A percentile compares a stretch with the other conserved stretches of the same genome.
phyloP scores from a whole-genome alignment of 2,329 filamentous ascomycete species.

The Xylariaceae sp. region DNA sequence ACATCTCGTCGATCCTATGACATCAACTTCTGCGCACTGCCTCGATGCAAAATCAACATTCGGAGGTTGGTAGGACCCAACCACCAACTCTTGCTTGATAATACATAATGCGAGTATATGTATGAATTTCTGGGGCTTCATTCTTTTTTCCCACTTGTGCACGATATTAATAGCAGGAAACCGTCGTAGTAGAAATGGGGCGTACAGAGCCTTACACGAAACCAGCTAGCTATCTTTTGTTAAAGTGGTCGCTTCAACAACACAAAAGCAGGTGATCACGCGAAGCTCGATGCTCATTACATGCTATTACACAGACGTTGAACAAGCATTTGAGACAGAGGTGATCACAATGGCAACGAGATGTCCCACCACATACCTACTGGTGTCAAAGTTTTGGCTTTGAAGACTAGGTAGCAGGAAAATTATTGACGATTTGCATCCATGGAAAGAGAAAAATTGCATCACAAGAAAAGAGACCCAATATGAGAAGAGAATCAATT shows the following conservation, averaged over 20 bases:
- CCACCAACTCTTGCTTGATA: not conserved
- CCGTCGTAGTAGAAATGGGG: not conserved
- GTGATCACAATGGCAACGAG: not conserved
- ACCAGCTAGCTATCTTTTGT: not conserved
- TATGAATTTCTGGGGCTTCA: not conserved
- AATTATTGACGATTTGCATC: not conserved
- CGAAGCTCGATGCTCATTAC: not conserved
- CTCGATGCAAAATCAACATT: not conserved
- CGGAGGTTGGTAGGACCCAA: not conserved
- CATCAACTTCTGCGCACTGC: not conserved
- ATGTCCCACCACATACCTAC: not conserved
- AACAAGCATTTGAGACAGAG: not conserved
- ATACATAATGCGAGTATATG: not conserved
- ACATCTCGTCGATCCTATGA: not conserved
- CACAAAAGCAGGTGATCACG: not conserved
- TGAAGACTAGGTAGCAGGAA: no score
- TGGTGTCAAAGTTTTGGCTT: no score
- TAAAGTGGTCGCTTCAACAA: not conserved
- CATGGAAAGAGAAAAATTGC: not conserved
- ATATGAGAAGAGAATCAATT: not conserved
- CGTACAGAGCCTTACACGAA: not conserved
- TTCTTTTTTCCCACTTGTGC: not conserved
- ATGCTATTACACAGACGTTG: not conserved
- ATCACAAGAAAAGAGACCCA: not conserved
- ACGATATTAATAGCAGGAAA: not conserved